Conservation (phyloP, 371 early-diverging fungal species). For the Rhizopus delemar region DNA sequence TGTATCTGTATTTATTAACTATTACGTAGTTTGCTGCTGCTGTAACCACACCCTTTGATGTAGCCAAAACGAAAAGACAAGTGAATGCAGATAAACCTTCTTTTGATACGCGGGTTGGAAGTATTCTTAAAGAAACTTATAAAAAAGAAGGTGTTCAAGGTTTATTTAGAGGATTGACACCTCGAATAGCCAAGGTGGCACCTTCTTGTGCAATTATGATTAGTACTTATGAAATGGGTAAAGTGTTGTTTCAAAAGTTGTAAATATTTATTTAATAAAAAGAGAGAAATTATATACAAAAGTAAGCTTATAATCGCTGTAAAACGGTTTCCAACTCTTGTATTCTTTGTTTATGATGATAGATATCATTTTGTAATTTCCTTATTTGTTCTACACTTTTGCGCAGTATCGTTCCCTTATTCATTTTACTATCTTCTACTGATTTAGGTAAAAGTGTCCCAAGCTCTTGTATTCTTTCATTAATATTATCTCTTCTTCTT, state of each 20-base stretch:
- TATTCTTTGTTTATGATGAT: constrained; percentile 62
- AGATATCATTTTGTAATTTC: constrained; percentile 62
- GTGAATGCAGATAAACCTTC: constrained; percentile 39
- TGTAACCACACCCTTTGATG: constrained; percentile 94
- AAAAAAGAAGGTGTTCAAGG: constrained; percentile 73
- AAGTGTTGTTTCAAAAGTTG: constrained; percentile 43
- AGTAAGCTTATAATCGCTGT: constrained; percentile 10
- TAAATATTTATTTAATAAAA: neutral
- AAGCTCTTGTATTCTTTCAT: constrained; percentile 94
- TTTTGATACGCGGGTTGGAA: constrained; percentile 27
- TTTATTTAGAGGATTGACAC: constrained; percentile 74
- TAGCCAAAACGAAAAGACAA: constrained; percentile 89
- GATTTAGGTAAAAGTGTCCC: constrained; percentile 77
- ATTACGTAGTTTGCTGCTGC: constrained; percentile 74
- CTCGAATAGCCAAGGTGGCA: constrained; percentile 87
- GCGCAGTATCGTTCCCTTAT: constrained; percentile 83
- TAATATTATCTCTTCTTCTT: constrained; percentile 94
- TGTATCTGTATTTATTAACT: neutral
- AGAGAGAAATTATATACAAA: no score
- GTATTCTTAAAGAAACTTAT: constrained; percentile 56
- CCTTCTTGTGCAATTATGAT: constrained; percentile 98
- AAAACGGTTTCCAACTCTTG: constrained; percentile 67
- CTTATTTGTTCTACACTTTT: constrained; percentile 91
- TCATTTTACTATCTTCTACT: constrained; percentile 73
- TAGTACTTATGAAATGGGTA: constrained; percentile 77